Evolutionary conservation across 2,329 filamentous ascomycete genomes (phyloP).

Genomic region (Fusarium sp.): DNA sequence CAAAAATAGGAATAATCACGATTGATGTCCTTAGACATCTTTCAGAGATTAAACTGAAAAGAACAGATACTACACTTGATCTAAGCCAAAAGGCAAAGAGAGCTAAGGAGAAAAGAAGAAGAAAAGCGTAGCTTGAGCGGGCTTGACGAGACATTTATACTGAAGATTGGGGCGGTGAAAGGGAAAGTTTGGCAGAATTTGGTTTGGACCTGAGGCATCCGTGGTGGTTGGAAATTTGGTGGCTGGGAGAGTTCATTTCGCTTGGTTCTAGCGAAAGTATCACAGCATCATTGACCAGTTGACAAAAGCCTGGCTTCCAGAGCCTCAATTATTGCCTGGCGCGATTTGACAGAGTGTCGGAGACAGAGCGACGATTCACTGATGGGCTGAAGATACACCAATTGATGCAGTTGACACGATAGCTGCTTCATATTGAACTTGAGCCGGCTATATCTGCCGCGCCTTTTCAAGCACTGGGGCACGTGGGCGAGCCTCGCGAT

Average conservation of each 20-base stretch:
- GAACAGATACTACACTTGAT: slow-evolving; percentile 36
- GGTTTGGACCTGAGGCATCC: neutral
- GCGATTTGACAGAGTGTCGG: neutral
- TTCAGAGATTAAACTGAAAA: slow-evolving; percentile 36
- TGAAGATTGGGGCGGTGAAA: slow-evolving; percentile 4
- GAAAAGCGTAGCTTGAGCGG: slow-evolving; percentile 1
- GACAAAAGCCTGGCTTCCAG: neutral
- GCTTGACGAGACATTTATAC: slow-evolving; percentile 6
- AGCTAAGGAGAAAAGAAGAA: slow-evolving; percentile 28
- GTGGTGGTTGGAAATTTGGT: slow-evolving; percentile 9
- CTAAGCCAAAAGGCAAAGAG: slow-evolving; percentile 35
- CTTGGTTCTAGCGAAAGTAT: slow-evolving; percentile 8
- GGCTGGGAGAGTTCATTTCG: slow-evolving; percentile 19
- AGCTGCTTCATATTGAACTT: too few relatives aligned
- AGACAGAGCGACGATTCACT: neutral
- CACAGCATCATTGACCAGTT: neutral
- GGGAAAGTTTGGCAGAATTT: neutral
- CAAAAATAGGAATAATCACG: slow-evolving; percentile 35
- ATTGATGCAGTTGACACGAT: neutral
- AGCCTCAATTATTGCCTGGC: neutral
- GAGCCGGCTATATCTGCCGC: too few relatives aligned
- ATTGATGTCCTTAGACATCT: slow-evolving; percentile 29
- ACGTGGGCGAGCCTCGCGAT: neutral
- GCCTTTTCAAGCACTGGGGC: too few relatives aligned
- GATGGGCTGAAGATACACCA: neutral